Evolutionary conservation across 2,329 filamentous ascomycete species (phyloP), one percentile per base, ranked within the genome.

Genomic region (Colletotrichum horii): DNA sequence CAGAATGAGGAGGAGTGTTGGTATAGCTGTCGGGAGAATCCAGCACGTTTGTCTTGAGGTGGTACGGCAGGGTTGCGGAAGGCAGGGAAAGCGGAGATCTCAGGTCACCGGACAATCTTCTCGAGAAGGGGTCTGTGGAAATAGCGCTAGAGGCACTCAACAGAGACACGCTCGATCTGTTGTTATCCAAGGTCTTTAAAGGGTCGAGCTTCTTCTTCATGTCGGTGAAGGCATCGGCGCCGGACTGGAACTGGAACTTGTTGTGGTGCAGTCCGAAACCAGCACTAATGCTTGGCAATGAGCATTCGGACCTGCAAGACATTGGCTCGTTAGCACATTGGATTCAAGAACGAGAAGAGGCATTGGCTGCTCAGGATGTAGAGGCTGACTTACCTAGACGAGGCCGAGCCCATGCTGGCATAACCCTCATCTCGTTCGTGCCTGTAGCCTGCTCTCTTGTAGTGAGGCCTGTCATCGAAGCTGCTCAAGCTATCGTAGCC

Each of bases 171-270:
- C 83, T 81, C 26, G 88, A 85, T 19, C 82, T 81, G 69, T 85
- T 88, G 72, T 89, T 87, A n/a, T n/a, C n/a, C n/a, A 87, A 79
- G 0, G 83, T 84, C 48, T 87, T 84, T 48, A 86, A 82, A 2
- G 87, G 85, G 73, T 91, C 87, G n/a, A 92, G 84, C 82, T 90
- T 92, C 81, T 89, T 89, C 75, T 91, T 87, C 80, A 91, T 86
- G 74, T 85, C 87, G 75, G 89, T 88, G 68, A 91, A 87, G 16
- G 88, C 83, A 60, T 88, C 83, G 78, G 87, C 85, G 67, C 85
- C 84, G 6, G 86, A 85, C 64, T 84, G 84, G 77, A 89, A 88
- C 72, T 88, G 85, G 72, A 86, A 90, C 52, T 85, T 87, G 78
- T 85, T 87, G 78, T 90, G 89, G 76, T 87, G 87, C 70, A 88